These are phyloP conservation scores for Dissophora globulifera DNA, from an alignment of 192 early-diverging fungal genomes.

Conservation along the genomic window DNA sequence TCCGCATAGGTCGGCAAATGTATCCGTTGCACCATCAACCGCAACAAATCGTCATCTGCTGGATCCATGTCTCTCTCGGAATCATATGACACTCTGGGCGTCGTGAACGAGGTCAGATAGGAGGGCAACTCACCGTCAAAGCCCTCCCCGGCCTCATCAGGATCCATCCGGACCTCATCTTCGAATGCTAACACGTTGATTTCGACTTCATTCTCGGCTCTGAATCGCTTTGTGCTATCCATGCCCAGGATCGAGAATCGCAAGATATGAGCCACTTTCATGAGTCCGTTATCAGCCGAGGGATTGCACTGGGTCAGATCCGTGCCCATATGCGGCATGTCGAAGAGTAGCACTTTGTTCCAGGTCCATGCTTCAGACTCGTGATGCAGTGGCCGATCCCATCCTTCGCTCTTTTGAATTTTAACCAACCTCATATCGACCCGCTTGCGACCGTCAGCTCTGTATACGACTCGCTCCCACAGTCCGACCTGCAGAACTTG, in stretches of 20 bases:
- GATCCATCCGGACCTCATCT: constrained; percentile 25
- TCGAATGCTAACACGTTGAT: constrained; percentile 46
- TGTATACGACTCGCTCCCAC: constrained; percentile 46
- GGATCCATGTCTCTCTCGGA: constrained; percentile 42
- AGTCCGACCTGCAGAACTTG: constrained; percentile 42
- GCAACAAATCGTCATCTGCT: constrained; percentile 32
- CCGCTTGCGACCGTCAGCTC: constrained; percentile 38
- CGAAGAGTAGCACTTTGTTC: constrained; percentile 50
- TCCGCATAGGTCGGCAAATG: constrained; percentile 47
- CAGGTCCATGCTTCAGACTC: constrained; percentile 36
- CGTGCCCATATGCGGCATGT: constrained; percentile 47
- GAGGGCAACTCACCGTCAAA: constrained; percentile 27
- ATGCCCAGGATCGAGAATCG: constrained; percentile 41
- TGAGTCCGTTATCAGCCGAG: constrained; percentile 40
- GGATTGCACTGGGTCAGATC: constrained; percentile 45
- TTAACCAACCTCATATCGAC: constrained; percentile 51
- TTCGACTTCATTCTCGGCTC: constrained; percentile 42
- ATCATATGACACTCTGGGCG: constrained; percentile 44
- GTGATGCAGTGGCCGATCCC: constrained; percentile 15
- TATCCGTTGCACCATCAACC: constrained; percentile 27
- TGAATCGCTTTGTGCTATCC: constrained; percentile 24
- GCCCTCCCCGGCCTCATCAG: constrained; percentile 5
- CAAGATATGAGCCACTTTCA: constrained; percentile 42
- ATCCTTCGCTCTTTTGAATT: constrained; percentile 52
- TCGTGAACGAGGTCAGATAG: constrained; percentile 45